Base-by-base conservation (phyloP, 176 grass and related monocot genomes). In the Aegilops umbellulata region DNA sequence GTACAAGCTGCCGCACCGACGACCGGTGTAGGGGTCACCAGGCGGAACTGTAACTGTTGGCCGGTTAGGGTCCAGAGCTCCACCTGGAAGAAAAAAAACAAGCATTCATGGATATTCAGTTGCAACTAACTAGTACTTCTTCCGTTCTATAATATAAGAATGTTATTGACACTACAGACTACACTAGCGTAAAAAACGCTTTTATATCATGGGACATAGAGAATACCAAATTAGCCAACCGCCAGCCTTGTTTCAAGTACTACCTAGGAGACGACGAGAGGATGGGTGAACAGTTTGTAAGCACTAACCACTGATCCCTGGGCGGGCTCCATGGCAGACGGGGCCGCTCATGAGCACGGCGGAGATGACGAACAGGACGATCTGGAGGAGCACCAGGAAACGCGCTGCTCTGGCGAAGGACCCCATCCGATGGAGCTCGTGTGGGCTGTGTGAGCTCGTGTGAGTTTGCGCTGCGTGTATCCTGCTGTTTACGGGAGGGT, bases 331-430 rank as follows among this genome's bases (percentile, higher is more conserved):
- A 2, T 42, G 75, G 75, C 84, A 70, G 24, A 79, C 23, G 32
- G 75, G 42, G 75, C 64, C 23, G 32, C 24, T 78, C 34, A 20
- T 60, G 34, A 86, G 41, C 47, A 70, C 65, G 29, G 25, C 10
- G 75, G 49, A 86, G 76, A 70, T 17, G 41, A 84, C 57, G 36
- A 85, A 11, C 26, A 85, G 22, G 2, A 8, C 24, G 29, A 85
- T 67, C 83, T 85, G 73, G 72, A 85, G 83, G 41, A 83, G 27
- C 83, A 14, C 72, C 27, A 77, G 10, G 74, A 34, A n/a, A 4
- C 74, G 49, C 8, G 47, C 10, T 13, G 49, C 35, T 64, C 58
- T 44, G 16, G 77, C n/a, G 35, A 26, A 26, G 47, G 29, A 32
- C 46, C 26, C 74, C 74, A 64, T 19, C 49, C 63, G 41, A 69